Conservation (phyloP, 2,329 filamentous ascomycete species). For the Penicillium sp. region DNA sequence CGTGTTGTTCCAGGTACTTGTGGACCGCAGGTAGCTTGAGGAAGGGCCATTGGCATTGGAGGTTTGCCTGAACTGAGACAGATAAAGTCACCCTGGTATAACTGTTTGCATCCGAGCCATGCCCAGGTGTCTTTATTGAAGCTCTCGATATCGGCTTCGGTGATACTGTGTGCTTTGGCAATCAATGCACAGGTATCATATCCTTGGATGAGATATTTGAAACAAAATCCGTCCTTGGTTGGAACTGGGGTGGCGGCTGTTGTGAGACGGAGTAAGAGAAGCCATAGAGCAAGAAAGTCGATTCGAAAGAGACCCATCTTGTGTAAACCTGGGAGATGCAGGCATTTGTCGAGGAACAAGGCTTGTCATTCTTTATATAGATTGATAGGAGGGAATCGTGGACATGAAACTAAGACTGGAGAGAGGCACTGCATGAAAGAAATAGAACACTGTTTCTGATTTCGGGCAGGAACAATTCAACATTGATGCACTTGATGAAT, state of each 20-base stretch:
- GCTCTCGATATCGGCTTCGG: constrained; percentile 36
- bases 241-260: not conserved
- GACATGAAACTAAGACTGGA: not conserved
- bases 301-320: not conserved
- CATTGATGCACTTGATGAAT: not conserved
- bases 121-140: constrained; percentile 50
- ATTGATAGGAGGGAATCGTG: not conserved
- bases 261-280: not conserved
- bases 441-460: not conserved
- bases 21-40: constrained; percentile 49
- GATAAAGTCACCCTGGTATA: constrained; percentile 36
- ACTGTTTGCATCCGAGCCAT: constrained; percentile 42
- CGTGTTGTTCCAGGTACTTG: constrained; percentile 40
- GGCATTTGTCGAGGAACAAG: not conserved
- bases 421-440: not conserved
- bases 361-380: not conserved
- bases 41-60: constrained; percentile 41
- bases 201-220: constrained; percentile 33
- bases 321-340: not conserved
- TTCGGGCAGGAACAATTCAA: not conserved
- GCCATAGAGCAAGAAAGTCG: not conserved
- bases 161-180: constrained; percentile 34
- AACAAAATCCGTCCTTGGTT: not conserved
- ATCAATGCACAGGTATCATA: constrained; percentile 37
- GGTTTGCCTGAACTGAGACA: constrained; percentile 45